Percentiles rank a stretch among this genome's conserved stretches.
Evolutionary conservation across 179 eudicot species (phyloP).

Genomic region (Pouteria campechiana): DNA sequence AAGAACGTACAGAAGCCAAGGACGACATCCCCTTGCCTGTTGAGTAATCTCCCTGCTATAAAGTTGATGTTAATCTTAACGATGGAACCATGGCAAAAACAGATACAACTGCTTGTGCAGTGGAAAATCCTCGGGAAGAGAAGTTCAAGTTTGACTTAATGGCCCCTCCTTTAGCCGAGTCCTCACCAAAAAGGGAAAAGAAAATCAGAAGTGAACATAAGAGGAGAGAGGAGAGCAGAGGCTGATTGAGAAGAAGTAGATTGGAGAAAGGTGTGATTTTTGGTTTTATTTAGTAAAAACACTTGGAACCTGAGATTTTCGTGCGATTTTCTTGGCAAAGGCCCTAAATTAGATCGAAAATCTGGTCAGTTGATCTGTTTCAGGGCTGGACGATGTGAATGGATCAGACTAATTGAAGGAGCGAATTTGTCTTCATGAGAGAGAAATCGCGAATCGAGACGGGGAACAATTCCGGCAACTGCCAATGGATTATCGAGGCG

Average conservation of each 20-base stretch:
- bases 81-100: conserved; percentile 27
- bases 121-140: conserved; percentile 47
- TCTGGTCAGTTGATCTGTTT: no score
- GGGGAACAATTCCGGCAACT: conserved; percentile 40
- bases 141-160: conserved; percentile 90
- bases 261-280: conserved; percentile 3
- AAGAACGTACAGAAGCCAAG: conserved; percentile 30
- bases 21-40: conserved; percentile 40
- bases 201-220: not conserved
- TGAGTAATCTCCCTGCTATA: conserved; percentile 30
- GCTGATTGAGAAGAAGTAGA: not conserved
- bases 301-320: not conserved
- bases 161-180: conserved; percentile 70
- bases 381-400: not conserved
- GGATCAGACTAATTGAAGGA: no score
- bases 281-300: not conserved
- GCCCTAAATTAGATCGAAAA: no score
- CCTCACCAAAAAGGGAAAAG: conserved; percentile 61
- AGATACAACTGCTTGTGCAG: conserved; percentile 11
- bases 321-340: not conserved
- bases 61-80: conserved; percentile 26
- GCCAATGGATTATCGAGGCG: conserved; percentile 62
- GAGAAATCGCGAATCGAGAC: conserved; percentile 77
- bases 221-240: conserved; percentile 3
- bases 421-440: no score